phyloP scores from a whole-genome alignment of 805 yeast species.

The Candida khao-thaluensis region DNA sequence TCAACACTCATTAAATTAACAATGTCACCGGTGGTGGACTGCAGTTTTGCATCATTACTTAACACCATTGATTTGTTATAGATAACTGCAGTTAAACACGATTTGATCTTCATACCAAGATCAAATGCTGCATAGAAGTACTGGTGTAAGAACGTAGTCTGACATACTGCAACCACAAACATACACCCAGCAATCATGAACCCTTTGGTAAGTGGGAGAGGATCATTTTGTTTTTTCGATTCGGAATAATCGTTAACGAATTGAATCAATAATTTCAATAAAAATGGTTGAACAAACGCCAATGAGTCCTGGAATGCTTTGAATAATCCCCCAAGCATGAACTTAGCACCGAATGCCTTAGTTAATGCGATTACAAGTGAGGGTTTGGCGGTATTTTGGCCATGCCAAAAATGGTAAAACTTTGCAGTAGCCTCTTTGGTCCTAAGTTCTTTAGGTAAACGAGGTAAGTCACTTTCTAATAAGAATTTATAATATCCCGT shows the following conservation, averaged over 20 bases:
- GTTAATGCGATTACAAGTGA: conserved; percentile 62
- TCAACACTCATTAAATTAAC: conserved; percentile 95
- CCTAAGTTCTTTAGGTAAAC: conserved; percentile 65
- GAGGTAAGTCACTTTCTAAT: conserved; percentile 68
- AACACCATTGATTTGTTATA: conserved; percentile 67
- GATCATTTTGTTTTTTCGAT: conserved; percentile 33
- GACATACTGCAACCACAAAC: conserved; percentile 75
- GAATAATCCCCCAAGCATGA: conserved; percentile 67
- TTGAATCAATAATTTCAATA: conserved; percentile 28
- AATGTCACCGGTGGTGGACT: conserved; percentile 85
- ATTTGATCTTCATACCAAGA: conserved; percentile 72
- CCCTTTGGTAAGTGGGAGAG: conserved; percentile 69
- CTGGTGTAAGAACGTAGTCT: conserved; percentile 75
- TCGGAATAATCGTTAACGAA: conserved; percentile 39
- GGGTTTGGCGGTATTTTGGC: conserved; percentile 43
- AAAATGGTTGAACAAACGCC: conserved; percentile 44
- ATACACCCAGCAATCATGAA: conserved; percentile 71
- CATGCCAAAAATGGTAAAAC: conserved; percentile 61
- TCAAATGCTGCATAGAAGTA: conserved; percentile 74
- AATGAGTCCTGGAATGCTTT: conserved; percentile 74
- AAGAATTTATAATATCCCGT: conserved; percentile 67
- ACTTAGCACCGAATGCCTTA: conserved; percentile 74
- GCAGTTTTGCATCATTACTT: conserved; percentile 68
- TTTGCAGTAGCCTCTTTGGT: conserved; percentile 50
- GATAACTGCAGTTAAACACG: conserved; percentile 64